Evolutionary conservation across 371 early-diverging fungal species (phyloP).

Genomic region (Actinomortierella ambigua): DNA sequence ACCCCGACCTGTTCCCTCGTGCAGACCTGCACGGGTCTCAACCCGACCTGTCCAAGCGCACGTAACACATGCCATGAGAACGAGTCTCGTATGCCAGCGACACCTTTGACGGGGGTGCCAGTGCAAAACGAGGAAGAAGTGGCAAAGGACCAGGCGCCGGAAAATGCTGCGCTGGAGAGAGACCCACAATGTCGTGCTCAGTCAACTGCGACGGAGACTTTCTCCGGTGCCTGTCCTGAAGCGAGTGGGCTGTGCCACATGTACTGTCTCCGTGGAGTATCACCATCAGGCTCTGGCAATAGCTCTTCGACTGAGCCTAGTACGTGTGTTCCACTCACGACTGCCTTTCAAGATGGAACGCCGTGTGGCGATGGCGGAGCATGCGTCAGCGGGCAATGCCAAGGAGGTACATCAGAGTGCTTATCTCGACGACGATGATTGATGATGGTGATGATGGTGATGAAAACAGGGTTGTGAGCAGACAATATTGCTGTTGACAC

Average conservation of each 20-base stretch:
- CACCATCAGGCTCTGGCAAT: too few species aligned
- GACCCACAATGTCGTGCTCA: slow-evolving; percentile 76
- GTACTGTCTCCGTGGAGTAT: slow-evolving; percentile 16
- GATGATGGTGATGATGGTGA: too few species aligned
- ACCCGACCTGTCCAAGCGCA: slow-evolving; percentile 76
- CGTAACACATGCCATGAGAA: slow-evolving; percentile 64
- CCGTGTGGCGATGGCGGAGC: slow-evolving; percentile 77
- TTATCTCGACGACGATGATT: too few species aligned
- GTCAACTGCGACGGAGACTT: slow-evolving; percentile 42
- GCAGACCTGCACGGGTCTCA: slow-evolving; percentile 80
- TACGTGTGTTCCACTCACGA: slow-evolving; percentile 69
- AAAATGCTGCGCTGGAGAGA: slow-evolving; percentile 76
- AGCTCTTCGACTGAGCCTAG: neutral
- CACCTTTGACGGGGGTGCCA: too few species aligned
- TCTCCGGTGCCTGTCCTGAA: slow-evolving; percentile 62
- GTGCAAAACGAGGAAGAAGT: too few species aligned
- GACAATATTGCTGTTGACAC: too few species aligned
- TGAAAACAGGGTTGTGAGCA: too few species aligned
- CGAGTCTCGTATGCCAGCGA: slow-evolving; percentile 64
- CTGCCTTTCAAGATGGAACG: slow-evolving; percentile 87
- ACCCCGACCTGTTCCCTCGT: slow-evolving; percentile 76
- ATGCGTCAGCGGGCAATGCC: slow-evolving; percentile 58
- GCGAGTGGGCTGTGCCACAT: slow-evolving; percentile 46
- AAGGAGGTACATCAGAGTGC: slow-evolving; percentile 36
- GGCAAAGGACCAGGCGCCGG: slow-evolving; percentile 6